Evolutionary conservation across 2,329 filamentous ascomycete genomes (phyloP).

Genomic region (Exutisphaerella laricina): DNA sequence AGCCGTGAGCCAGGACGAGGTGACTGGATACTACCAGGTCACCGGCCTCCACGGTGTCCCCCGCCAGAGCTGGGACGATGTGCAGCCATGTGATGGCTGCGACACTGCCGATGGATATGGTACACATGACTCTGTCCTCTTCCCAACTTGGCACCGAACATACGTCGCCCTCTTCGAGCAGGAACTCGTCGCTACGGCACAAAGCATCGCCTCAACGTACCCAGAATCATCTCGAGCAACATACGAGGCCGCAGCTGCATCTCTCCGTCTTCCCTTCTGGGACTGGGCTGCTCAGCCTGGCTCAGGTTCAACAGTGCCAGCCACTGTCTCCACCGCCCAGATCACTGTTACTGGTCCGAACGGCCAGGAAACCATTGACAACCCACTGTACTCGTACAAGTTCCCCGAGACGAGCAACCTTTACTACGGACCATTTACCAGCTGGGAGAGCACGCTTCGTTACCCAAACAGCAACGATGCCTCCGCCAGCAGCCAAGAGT

Average conservation of each 20-base stretch:
- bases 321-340: conserved; percentile 19
- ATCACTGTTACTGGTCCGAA: conserved; percentile 27
- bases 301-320: conserved; percentile 21
- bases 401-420: conserved; percentile 23
- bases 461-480: conserved; percentile 28
- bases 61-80: conserved; percentile 26
- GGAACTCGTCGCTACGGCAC: conserved; percentile 27
- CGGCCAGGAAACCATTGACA: conserved; percentile 25
- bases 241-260: conserved; percentile 26
- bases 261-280: conserved; percentile 27
- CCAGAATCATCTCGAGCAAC: conserved; percentile 16
- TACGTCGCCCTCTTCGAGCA: conserved; percentile 35
- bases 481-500: conserved; percentile 20
- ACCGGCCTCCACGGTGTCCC: conserved; percentile 29
- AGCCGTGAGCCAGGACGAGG: conserved; percentile 9
- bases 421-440: conserved; percentile 28
- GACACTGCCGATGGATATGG: conserved; percentile 29
- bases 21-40: conserved; percentile 16
- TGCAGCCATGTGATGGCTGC: conserved; percentile 26
- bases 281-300: conserved; percentile 27
- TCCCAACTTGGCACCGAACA: conserved; percentile 32
- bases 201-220: conserved; percentile 25
- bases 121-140: conserved; percentile 32
- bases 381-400: conserved; percentile 27
- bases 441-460: conserved; percentile 27